phyloP scores from a whole-genome alignment of 768 basidiomycete species.

The Kwoniella pini region DNA sequence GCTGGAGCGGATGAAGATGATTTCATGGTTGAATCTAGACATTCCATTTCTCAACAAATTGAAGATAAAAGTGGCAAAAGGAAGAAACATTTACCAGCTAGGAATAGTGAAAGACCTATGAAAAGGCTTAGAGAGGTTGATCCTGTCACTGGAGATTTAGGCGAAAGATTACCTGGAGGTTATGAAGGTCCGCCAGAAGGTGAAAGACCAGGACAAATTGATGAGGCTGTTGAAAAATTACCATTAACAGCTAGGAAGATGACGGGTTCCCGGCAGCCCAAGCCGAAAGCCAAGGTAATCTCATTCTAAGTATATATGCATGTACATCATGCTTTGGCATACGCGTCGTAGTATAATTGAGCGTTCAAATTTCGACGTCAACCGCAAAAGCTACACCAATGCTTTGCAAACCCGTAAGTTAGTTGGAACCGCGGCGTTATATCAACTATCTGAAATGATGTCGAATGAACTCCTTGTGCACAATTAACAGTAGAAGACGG shows the following conservation, averaged over 20 bases:
- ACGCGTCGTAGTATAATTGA: not conserved
- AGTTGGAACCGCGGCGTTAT: too few relatives aligned
- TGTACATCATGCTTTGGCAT: not conserved
- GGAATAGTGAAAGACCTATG: slow-evolving; percentile 22
- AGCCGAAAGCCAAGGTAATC: slow-evolving; percentile 28
- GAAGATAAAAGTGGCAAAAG: slow-evolving; percentile 13
- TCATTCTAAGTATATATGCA: slow-evolving; percentile 15
- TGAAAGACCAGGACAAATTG: slow-evolving; percentile 9
- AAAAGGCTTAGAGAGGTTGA: slow-evolving; percentile 8
- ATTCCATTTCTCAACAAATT: slow-evolving; percentile 32
- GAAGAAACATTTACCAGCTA: slow-evolving; percentile 28
- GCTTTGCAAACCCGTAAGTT: too few relatives aligned
- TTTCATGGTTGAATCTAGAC: slow-evolving; percentile 78
- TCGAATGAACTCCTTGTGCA: too few relatives aligned
- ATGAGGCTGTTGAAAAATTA: not conserved
- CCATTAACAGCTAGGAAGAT: slow-evolving; percentile 13
- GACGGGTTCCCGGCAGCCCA: not conserved
- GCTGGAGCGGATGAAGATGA: slow-evolving; percentile 93
- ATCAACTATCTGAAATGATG: too few relatives aligned
- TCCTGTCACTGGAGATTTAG: slow-evolving; percentile 4
- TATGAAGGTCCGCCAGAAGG: slow-evolving; percentile 7
- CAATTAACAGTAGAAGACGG: too few relatives aligned
- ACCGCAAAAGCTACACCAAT: too few relatives aligned
- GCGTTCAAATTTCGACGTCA: not conserved
- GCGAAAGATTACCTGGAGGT: not conserved